phyloP scores from a whole-genome alignment of 768 basidiomycete genomes.

The Termitomyces sp. region DNA sequence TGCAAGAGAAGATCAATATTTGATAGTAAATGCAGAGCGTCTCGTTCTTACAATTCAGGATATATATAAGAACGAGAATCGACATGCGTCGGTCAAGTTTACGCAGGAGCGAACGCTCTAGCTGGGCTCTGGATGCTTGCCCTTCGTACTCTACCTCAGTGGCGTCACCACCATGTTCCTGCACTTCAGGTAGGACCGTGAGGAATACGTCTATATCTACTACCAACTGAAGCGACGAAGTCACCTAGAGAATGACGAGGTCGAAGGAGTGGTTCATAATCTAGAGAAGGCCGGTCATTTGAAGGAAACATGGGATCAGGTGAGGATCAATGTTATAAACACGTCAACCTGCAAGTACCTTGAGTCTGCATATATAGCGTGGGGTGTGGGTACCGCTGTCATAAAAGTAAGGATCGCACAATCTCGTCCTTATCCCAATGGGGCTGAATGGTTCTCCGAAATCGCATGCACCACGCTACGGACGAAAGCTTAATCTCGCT shows the following conservation, averaged over 20 bases:
- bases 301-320: background rate
- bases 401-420: background rate
- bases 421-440: background rate
- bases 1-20: background rate
- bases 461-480: background rate
- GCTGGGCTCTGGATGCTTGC: conserved; percentile 33
- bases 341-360: background rate
- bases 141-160: conserved; percentile 10
- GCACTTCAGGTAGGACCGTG: background rate
- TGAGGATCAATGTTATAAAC: background rate
- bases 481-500: background rate
- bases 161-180: background rate
- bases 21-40: background rate
- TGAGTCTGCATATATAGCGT: background rate
- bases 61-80: conserved; percentile 47
- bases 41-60: conserved; percentile 39
- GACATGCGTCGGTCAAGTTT: conserved; percentile 57
- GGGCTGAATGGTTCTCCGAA: background rate
- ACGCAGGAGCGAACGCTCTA: conserved; percentile 49
- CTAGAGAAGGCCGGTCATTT: background rate
- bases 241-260: conserved; percentile 1
- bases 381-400: background rate
- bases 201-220: background rate
- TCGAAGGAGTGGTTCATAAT: conserved; percentile 11
- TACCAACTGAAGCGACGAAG: background rate